Evolutionary conservation across 257 asterid genomes (phyloP), one percentile per base, ranked within the genome.

Genomic region (Fraxinus americana): DNA sequence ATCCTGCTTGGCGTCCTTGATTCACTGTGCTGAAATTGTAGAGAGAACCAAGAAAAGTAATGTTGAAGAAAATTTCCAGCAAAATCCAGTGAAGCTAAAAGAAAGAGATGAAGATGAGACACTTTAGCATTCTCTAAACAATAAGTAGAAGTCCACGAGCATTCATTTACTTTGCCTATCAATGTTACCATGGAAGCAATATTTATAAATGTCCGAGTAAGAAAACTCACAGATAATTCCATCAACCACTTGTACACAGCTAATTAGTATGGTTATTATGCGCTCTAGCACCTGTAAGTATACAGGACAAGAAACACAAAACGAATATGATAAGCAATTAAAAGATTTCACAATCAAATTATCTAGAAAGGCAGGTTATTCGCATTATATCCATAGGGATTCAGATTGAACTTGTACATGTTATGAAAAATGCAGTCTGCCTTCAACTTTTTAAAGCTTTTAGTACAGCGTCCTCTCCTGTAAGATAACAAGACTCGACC

Each of bases 181-280:
- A n/a, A 43, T 23, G 27, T 17, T 10, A 73, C 36, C 69, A 11
- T 23, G 72, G 39, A 39, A 63, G 63, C 41, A 65, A 35, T 6
- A 66, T 25, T 16, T 72, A 29, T n/a, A 76, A 59, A 79, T 39
- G 34, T 57, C 10, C 14, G 75, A 73, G 79, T 50, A 82, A 70
- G 83, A 74, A 78, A 73, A 82, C 95, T 88, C 83, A 91, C 96
- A 34, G 88, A 52, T 74, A 72, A 70, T 45, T 82, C 94, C 97
- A 92, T 92, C 80, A 73, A 80, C 74, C 36, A 59, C 72, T 75
- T 27, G 69, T 48, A 48, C 71, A 65, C 71, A 13, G 76, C 76
- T 75, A 82, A 66, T 71, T 41, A 70, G 50, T 66, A 67, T 50
- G 74, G 81, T 83, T 73, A 77, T 69, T 74, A 77, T 29, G 71